A percentile compares a stretch with the other conserved stretches of the same genome.
Evolutionary conservation across 2,329 filamentous ascomycete species (phyloP).

Genomic region (Fusarium tanahbumbuense): DNA sequence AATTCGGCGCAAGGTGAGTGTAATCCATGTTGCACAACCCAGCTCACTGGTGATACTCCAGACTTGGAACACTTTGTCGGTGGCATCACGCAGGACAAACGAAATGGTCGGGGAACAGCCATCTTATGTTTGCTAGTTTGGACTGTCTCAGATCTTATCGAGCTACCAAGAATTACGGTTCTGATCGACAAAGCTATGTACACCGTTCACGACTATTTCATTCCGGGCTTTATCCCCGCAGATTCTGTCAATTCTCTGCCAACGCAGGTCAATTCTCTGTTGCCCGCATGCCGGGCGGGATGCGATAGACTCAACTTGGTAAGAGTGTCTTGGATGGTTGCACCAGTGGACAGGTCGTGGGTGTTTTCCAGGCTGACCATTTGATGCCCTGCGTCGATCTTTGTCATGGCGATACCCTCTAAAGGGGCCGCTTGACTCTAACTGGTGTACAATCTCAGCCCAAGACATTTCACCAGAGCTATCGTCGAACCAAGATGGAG

Average conservation of each 20-base stretch:
- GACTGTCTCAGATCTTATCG: constrained; percentile 29
- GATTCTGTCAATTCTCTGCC: not conserved
- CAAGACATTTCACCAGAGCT: constrained; percentile 18
- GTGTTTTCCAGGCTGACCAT: constrained; percentile 12
- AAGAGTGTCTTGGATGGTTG: constrained; percentile 39
- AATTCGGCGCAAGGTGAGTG: constrained; percentile 40
- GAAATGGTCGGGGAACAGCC: constrained; percentile 15
- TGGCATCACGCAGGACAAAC: not conserved
- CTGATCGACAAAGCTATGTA: constrained; percentile 8
- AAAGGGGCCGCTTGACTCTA: constrained; percentile 5
- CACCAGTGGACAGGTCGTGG: constrained; percentile 16
- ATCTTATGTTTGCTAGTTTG: constrained; percentile 28
- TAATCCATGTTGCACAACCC: constrained; percentile 40
- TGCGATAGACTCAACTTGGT: constrained; percentile 15
- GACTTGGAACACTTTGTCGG: not conserved
- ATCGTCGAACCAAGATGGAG: constrained; percentile 19
- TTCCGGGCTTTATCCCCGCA: constrained; percentile 26
- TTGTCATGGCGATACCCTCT: constrained; percentile 5
- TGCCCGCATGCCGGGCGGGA: constrained; percentile 2
- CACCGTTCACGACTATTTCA: constrained; percentile 7
- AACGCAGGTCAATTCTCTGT: not conserved
- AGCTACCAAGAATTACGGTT: constrained; percentile 3
- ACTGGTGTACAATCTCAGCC: constrained; percentile 16
- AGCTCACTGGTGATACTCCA: not conserved
- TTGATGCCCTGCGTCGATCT: constrained; percentile 30